Evolutionary conservation across 2,329 filamentous ascomycete species (phyloP).

Genomic region (Akanthomyces uredinophilus): DNA sequence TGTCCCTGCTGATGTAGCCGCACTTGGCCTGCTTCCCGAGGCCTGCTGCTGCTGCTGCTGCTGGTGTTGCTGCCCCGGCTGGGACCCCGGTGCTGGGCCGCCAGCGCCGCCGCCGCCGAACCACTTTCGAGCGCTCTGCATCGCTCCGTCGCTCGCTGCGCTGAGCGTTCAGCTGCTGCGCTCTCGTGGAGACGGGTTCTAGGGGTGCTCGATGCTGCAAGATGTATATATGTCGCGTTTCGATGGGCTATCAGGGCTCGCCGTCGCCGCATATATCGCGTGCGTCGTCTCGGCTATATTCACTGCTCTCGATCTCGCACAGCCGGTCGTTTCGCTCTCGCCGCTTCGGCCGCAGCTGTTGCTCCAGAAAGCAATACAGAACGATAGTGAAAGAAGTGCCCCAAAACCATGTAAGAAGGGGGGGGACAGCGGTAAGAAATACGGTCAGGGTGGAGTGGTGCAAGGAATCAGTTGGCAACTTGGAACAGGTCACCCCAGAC

Average conservation of each 20-base stretch:
- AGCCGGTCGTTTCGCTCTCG: not conserved
- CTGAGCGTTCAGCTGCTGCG: not conserved
- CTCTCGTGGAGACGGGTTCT: not conserved
- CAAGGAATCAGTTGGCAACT: constrained; percentile 8
- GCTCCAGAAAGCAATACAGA: not conserved
- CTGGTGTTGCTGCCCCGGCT: not conserved
- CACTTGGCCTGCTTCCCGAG: not conserved
- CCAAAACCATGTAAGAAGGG: not conserved
- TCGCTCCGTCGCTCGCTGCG: not conserved
- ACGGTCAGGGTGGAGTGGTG: constrained; percentile 8
- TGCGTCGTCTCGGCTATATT: not conserved
- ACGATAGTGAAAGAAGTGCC: not conserved
- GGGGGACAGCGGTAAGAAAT: constrained; percentile 10
- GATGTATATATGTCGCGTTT: not conserved
- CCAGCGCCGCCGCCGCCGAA: not conserved
- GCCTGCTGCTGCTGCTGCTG: not conserved
- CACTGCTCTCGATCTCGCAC: not conserved
- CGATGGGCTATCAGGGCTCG: not conserved
- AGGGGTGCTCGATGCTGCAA: not conserved
- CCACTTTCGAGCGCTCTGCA: constrained; percentile 10
- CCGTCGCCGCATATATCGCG: not conserved
- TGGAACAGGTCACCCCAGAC: constrained; percentile 5
- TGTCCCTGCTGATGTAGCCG: not conserved
- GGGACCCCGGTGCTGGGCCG: not conserved
- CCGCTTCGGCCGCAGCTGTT: not conserved